Conservation (phyloP, 495 filamentous ascomycete genomes). For the Hypoxylon subgilvum region DNA sequence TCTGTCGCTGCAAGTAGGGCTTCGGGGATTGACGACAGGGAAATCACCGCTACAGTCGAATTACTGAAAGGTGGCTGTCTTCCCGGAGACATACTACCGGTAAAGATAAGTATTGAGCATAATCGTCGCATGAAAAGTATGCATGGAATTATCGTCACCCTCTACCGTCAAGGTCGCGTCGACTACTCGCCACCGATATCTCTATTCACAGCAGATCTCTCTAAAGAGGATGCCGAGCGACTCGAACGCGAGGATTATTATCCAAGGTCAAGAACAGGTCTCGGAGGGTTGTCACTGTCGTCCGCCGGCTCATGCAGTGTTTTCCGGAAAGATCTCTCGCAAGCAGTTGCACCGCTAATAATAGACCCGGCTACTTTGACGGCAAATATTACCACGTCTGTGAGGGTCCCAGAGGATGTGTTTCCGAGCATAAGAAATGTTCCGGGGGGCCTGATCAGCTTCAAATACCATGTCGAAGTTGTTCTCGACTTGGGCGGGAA, state of each 20-base stretch:
- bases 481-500: slow-evolving; percentile 91
- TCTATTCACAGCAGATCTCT: slow-evolving; percentile 64
- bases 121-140: slow-evolving; percentile 85
- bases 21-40: slow-evolving; percentile 58
- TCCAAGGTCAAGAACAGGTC: slow-evolving; percentile 71
- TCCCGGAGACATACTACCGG: slow-evolving; percentile 79
- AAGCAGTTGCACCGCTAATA: slow-evolving; percentile 83
- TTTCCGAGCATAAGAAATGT: slow-evolving; percentile 92
- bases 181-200: slow-evolving; percentile 74
- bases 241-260: slow-evolving; percentile 82
- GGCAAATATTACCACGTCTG: slow-evolving; percentile 75
- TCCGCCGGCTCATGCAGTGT: slow-evolving; percentile 81
- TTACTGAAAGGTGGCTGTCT: slow-evolving; percentile 82
- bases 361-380: slow-evolving; percentile 81
- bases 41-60: slow-evolving; percentile 87
- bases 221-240: slow-evolving; percentile 64
- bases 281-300: slow-evolving; percentile 80
- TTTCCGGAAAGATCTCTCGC: slow-evolving; percentile 91
- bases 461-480: slow-evolving; percentile 91
- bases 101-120: slow-evolving; percentile 83
- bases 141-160: slow-evolving; percentile 88
- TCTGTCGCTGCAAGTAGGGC: slow-evolving; percentile 36
- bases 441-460: slow-evolving; percentile 89
- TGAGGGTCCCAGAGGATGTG: slow-evolving; percentile 85
- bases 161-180: slow-evolving; percentile 90